Base-by-base conservation (phyloP, 306 rosid genomes). In the Senna siamea region DNA sequence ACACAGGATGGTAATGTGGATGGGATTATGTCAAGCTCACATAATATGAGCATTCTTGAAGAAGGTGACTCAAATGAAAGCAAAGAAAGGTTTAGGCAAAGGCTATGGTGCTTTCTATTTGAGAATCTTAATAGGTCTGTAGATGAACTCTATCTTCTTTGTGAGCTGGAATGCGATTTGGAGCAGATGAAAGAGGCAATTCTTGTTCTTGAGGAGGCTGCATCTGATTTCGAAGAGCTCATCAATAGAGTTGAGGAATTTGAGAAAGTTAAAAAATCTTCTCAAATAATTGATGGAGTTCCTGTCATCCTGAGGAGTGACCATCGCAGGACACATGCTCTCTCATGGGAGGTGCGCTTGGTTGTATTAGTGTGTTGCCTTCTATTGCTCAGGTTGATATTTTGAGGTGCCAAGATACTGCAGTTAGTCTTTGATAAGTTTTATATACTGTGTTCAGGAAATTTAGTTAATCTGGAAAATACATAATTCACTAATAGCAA, bases 141-240 rank as follows among this genome's bases (percentile, higher is more conserved):
- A n/a, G 98, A 94, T 83, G 98, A 94, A 75, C 91, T 94, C 74
- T 94, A 94, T 89, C 98, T 94, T 83, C 98, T 94, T 64, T 94
- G 98, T 75, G 98, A 94, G 78, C 85, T 94, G 82, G 98, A 94
- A 83, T 91, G 97, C 26, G 98, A 94, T 78, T 70, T 84, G 79
- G 97, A 87, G 83, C 97, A 94, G 93, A 94, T 94, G 98, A 91
- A 88, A 80, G 98, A 94, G 86, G 97, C 97, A 30, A 75, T 91
- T 87, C 95, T 94, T 85, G 98, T 94, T 79, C 98, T 94, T 62
- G 95, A 92, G 87, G 98, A 94, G 88, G 93, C 97, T 63, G 87
- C 90, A 59, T 94, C 89, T 78, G 98, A 94, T 89, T 91, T 94
- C 85, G 85, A 79, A 81, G 97, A 94, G 77, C 85, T 94, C 76